A percentile compares a stretch with the other conserved stretches of the same genome.
Evolutionary conservation across 768 basidiomycete species (phyloP).

Genomic region (Plicaturopsis crispa): DNA sequence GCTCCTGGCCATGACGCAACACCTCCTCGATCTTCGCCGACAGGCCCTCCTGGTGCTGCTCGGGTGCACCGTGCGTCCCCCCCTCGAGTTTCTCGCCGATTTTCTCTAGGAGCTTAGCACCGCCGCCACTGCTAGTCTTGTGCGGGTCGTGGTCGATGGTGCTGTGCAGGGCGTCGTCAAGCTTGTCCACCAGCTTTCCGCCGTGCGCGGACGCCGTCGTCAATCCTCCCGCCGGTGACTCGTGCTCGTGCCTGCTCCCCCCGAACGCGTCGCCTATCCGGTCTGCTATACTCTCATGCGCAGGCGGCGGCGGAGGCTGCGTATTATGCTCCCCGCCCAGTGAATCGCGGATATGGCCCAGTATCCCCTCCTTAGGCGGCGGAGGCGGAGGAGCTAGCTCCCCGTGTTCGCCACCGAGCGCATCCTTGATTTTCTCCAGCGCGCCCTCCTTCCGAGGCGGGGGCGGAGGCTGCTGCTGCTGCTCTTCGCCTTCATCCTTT

Average conservation of each 20-base stretch:
- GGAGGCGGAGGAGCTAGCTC: neutral
- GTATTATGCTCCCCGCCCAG: too few relatives aligned
- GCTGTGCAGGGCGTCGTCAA: neutral
- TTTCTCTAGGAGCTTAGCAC: neutral
- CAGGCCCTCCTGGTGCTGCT: conserved; percentile 1
- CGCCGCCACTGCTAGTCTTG: neutral
- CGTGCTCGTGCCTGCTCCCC: neutral
- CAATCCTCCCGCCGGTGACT: neutral
- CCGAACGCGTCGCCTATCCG: neutral
- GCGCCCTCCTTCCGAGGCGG: conserved; percentile 5
- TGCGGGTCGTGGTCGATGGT: neutral
- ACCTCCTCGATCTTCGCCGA: conserved; percentile 1
- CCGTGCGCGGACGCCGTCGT: neutral
- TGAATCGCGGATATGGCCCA: too few relatives aligned
- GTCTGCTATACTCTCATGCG: neutral
- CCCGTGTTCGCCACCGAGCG: neutral
- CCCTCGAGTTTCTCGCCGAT: neutral
- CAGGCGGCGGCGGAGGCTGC: too few relatives aligned
- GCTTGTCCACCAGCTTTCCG: neutral
- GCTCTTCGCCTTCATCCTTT: conserved; percentile 1
- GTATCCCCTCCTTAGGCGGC: too few relatives aligned
- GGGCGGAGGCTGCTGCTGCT: conserved; percentile 8
- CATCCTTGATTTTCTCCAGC: neutral
- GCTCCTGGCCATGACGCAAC: conserved; percentile 1
- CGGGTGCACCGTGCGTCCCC: neutral